Base-by-base conservation (phyloP, 1,139 yeast genomes). In the Candida neerlandica region DNA sequence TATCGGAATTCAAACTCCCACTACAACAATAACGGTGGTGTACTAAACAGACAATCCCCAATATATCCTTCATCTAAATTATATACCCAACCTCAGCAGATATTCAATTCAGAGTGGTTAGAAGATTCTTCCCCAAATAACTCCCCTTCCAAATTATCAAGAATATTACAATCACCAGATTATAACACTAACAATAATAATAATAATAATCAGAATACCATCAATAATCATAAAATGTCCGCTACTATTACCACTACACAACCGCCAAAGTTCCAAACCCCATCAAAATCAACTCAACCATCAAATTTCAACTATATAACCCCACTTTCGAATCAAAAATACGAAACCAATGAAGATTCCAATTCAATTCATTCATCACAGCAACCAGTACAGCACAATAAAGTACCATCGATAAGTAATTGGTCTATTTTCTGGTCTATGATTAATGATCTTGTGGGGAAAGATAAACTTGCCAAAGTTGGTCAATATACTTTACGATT, bases 401-500 rank as follows among this genome's bases (percentile, higher is more conserved):
- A 29, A 9, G 21, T 39, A 11, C 51, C 54, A 14, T 27, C 19
- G 6, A 49, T 53, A 9, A 52, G 49, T 21, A 46, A 50, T 41
- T 55, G 60, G 63, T 85, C 81, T 45, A 68, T 85, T 4, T 69
- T 84, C 50, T 77, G 83, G 68, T 69, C 71, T 35, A 68, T 81
- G 67, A 65, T 84, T 51, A 79, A 77, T 52, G 77, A 78, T 50
- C 65, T 85, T 26, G 75, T 81, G 2, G 92, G 92, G 33, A 86
- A 86, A 62, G 94, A 86, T 60, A 85, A 85, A 59, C 53, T 84
- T 56, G 87, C 89, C 33, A 86, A 86, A 58, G 71, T 82, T 4
- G 71, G 82, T 27, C 87, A 84, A 58, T 86, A 85, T 58, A 62
- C 78, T 0, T 64, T 86, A 46, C 75, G 86, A 52, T 64, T 86